These are phyloP conservation scores for Trametes polyzona DNA, from an alignment of 1,284 basidiomycete genomes.

Conservation along the genomic window DNA sequence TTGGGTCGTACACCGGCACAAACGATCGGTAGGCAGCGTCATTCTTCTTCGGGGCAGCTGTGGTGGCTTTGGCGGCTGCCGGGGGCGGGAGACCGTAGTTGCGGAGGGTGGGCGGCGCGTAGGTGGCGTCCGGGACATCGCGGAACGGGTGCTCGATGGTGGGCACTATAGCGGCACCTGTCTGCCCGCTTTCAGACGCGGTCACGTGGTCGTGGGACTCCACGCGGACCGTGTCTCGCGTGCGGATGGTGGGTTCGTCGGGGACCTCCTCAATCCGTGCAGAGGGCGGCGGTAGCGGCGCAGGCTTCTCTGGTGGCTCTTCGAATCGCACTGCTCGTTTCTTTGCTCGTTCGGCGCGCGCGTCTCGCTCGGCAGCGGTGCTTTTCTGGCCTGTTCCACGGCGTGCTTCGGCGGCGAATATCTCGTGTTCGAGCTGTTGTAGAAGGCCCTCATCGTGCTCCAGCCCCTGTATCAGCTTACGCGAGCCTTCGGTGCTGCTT, in stretches of 20 bases:
- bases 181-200: not conserved
- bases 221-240: not conserved
- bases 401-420: not conserved
- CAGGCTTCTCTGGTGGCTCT: not conserved
- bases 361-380: not conserved
- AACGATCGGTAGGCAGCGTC: constrained; percentile 9
- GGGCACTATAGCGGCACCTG: not conserved
- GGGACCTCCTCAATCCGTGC: constrained; percentile 2
- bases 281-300: not conserved
- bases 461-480: not conserved
- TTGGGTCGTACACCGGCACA: constrained; percentile 12
- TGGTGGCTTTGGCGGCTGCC: not conserved
- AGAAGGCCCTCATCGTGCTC: not conserved
- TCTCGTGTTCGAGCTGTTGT: not conserved
- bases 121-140: constrained; percentile 3
- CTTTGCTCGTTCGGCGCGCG: not conserved
- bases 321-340: constrained; percentile 4
- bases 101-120: no score
- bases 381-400: not conserved
- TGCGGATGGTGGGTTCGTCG: not conserved
- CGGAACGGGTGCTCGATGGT: constrained; percentile 12
- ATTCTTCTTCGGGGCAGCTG: constrained; percentile 1
- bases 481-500: not conserved
- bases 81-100: not conserved
- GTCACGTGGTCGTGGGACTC: no score